Evolutionary conservation across 176 grass and related monocot genomes (phyloP), one percentile per base, ranked within the genome.

Genomic region (Triticum monococcum): DNA sequence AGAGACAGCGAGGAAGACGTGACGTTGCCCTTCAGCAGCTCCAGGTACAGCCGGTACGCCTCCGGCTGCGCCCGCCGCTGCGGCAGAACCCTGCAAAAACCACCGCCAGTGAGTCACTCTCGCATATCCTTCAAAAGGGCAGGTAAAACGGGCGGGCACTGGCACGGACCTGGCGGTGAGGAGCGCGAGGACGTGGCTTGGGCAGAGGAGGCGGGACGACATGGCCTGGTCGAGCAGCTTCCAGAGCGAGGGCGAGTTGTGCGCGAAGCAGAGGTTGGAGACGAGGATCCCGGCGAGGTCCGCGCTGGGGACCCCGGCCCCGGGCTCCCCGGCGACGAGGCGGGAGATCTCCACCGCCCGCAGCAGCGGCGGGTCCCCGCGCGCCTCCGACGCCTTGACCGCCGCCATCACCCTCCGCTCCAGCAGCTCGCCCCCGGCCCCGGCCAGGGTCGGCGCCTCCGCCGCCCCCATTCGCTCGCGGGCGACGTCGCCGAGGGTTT

Each of bases 141-240:
- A 30, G 12, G 41, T 4, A n/a, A 41, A 46, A 26, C 0, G 74
- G 28, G 24, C 5, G 2, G 30, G 10, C 28, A 4, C 2, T 11
- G 20, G 33, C 8, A 9, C 54, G 38, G 26, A 95, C 96, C 91
- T 98, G 40, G 91, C 65, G 6, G 90, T 96, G 77, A 99, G 94
- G 85, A 99, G 92, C 64, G 97, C 97, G 45, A 99, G 94, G 73
- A 90, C 91, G 72, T 99, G 94, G 77, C 91, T 89, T 74, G 94
- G 88, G 79, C 77, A 81, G 68, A 99, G 82, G 52, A 99, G 82
- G 52, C 94, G 90, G 13, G 89, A 94, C 2, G 89, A 78, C 62
- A 96, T 79, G 71, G 97, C 90, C 79, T 99, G 94, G 77, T 92
- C 97, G 5, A 99, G 82, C 79, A 99, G 97, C 87, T 96, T 99